Conservation (phyloP, 306 rosid species). For the Coriaria nepalensis region DNA sequence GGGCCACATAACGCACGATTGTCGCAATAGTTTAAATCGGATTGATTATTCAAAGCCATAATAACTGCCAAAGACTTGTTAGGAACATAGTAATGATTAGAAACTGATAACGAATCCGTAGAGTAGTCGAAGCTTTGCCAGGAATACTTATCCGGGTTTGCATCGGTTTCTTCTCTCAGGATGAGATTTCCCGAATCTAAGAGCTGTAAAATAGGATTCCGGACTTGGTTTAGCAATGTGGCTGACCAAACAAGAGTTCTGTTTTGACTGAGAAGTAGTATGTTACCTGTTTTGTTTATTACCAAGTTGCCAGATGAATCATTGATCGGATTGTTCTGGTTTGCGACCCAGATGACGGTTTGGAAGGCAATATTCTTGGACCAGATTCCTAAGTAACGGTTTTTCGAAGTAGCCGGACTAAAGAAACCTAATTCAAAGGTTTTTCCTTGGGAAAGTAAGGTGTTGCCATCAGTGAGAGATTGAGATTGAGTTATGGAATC, state of each 20-base stretch:
- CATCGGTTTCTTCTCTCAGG: constrained; percentile 14
- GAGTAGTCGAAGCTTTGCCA: constrained; percentile 45
- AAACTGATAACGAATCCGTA: constrained; percentile 23
- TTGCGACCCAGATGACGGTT: constrained; percentile 31
- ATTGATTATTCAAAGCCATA: constrained; percentile 30
- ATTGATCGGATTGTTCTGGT: constrained; percentile 16
- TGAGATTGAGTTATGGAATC: constrained; percentile 17
- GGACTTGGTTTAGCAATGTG: constrained; percentile 11
- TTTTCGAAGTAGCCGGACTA: constrained; percentile 18
- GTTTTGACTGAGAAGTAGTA: constrained; percentile 14
- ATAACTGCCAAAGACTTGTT: constrained; percentile 9
- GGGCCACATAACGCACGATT: constrained; percentile 28
- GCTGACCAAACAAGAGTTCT: constrained; percentile 25
- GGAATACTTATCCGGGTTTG: constrained; percentile 5
- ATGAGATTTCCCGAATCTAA: constrained; percentile 42
- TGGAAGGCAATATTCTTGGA: constrained; percentile 12
- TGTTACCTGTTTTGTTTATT: constrained; percentile 20
- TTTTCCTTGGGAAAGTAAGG: constrained; percentile 15
- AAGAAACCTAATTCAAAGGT: constrained; percentile 29
- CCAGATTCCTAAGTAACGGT: constrained; percentile 37
- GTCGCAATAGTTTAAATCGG: constrained; percentile 21
- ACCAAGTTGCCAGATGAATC: constrained; percentile 19
- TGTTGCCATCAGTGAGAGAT: constrained; percentile 12
- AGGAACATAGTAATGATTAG: neutral
- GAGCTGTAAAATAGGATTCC: constrained; percentile 20